These are phyloP conservation scores for Claviceps monticola DNA, from an alignment of 2,329 filamentous ascomycete species.

Conservation along the genomic window DNA sequence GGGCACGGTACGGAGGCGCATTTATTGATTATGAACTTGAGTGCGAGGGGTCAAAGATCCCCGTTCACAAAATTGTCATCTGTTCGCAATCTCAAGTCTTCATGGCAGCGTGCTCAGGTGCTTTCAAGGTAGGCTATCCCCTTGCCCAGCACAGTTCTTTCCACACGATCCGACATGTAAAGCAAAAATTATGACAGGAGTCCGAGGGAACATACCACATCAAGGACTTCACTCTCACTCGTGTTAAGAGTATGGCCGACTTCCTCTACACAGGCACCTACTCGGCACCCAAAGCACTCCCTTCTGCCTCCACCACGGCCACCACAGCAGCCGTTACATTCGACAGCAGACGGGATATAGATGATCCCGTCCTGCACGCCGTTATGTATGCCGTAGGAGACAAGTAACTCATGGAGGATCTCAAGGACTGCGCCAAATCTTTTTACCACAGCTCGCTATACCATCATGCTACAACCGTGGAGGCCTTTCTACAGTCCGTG, in stretches of 20 bases:
- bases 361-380: conserved; percentile 1
- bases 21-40: conserved; percentile 1
- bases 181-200: not conserved
- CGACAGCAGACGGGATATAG: not conserved
- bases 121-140: not conserved
- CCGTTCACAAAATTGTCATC: not conserved
- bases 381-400: not conserved
- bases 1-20: not conserved
- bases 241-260: not conserved
- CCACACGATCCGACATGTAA: not conserved
- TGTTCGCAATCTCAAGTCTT: conserved; percentile 1
- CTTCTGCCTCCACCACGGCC: not conserved
- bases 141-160: not conserved
- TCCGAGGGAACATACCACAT: not conserved
- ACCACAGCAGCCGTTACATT: not conserved
- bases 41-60: not conserved
- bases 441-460: not conserved
- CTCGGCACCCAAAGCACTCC: not conserved
- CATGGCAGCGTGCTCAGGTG: not conserved
- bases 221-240: not conserved
- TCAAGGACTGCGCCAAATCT: not conserved
- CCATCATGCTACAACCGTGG: not conserved
- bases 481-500: not conserved
- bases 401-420: not conserved
- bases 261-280: conserved; percentile 1